Evolutionary conservation across 306 rosid species (phyloP).

Genomic region (Crataegus laevigata): DNA sequence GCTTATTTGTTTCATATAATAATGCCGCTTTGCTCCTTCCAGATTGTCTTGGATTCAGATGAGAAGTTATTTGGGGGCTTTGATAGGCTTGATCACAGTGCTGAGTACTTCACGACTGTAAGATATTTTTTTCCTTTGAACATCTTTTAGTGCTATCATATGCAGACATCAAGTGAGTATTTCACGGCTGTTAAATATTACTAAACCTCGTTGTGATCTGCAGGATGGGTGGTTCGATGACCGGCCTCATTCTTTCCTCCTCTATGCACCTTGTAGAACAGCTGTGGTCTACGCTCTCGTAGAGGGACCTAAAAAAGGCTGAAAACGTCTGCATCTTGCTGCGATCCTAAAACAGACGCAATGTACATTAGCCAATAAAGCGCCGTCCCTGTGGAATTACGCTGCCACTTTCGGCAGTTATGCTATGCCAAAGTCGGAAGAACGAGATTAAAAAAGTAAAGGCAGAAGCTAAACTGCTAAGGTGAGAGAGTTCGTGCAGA

Average conservation of each 20-base stretch:
- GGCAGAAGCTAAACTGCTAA: background rate
- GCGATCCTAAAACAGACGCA: background rate
- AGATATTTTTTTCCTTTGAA: slow-evolving; percentile 15
- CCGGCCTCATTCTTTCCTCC: slow-evolving; percentile 70
- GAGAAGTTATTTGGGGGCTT: slow-evolving; percentile 65
- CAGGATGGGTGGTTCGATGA: slow-evolving; percentile 68
- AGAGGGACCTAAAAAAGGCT: slow-evolving; percentile 28
- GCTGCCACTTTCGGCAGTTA: background rate
- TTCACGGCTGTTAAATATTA: background rate
- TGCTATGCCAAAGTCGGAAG: background rate
- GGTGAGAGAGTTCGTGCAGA: background rate
- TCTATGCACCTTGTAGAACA: slow-evolving; percentile 75
- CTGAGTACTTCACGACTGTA: slow-evolving; percentile 67
- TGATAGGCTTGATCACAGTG: slow-evolving; percentile 51
- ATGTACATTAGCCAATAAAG: background rate
- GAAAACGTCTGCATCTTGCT: background rate
- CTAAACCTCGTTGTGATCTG: slow-evolving; percentile 6
- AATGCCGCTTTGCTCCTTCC: slow-evolving; percentile 3
- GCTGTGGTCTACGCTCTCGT: slow-evolving; percentile 67
- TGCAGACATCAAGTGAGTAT: background rate
- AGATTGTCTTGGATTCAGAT: slow-evolving; percentile 93
- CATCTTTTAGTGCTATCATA: background rate
- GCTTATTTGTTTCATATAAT: background rate
- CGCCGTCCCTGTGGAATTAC: background rate
- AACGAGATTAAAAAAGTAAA: background rate